These are phyloP conservation scores for Rubia tinctorum DNA, from an alignment of 305 asterid species.

Conservation along the genomic window DNA sequence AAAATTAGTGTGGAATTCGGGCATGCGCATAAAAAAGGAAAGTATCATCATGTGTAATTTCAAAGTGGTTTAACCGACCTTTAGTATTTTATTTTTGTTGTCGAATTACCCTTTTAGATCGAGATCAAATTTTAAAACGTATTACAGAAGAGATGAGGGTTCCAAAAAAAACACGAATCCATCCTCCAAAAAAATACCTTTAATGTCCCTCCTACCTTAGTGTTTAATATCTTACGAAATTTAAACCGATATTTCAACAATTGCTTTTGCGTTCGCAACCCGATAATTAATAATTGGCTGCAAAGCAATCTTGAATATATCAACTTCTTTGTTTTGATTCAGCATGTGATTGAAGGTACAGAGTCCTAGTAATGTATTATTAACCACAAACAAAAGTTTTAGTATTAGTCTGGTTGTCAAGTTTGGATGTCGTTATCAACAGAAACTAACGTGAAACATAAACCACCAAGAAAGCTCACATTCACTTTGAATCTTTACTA, in stretches of 20 bases:
- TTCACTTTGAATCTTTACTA: constrained; percentile 4
- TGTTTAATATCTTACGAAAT: neutral
- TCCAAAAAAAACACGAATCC: no score
- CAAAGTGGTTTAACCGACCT: no score
- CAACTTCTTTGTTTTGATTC: neutral
- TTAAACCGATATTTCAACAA: neutral
- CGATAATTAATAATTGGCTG: neutral
- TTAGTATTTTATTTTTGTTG: no score
- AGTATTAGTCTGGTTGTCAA: neutral
- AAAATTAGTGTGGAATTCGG: no score
- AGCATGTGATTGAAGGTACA: neutral
- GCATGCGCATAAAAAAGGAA: no score
- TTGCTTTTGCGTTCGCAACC: neutral
- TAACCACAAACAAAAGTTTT: neutral
- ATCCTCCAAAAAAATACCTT: no score
- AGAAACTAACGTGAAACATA: neutral
- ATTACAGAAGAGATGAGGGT: no score
- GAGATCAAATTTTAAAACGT: no score
- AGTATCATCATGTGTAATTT: no score
- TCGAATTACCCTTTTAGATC: no score
- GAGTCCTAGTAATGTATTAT: no score
- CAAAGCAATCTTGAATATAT: neutral
- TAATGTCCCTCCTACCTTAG: no score
- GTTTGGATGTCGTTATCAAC: neutral
- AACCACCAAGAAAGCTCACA: neutral